phyloP scores from a whole-genome alignment of 2,329 filamentous ascomycete genomes.

The Coniochaeta hoffmannii region DNA sequence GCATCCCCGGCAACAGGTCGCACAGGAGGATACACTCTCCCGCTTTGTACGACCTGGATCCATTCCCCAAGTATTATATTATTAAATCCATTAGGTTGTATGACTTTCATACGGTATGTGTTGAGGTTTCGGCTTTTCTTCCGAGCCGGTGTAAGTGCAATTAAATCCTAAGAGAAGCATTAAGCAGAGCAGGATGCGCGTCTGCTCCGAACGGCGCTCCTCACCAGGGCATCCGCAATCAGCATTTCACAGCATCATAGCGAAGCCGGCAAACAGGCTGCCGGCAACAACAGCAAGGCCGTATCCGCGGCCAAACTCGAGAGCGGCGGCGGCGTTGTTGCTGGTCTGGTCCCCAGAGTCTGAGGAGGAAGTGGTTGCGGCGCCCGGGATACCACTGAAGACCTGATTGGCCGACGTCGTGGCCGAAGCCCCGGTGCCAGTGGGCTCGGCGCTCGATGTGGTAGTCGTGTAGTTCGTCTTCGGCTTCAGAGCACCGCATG shows the following conservation, averaged over 20 bases:
- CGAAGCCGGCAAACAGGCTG: slow-evolving; percentile 20
- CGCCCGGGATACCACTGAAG: slow-evolving; percentile 24
- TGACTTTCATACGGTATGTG: neutral
- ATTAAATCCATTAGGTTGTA: neutral
- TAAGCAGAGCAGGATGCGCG: neutral
- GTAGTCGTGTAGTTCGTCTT: slow-evolving; percentile 49
- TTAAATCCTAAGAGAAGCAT: neutral
- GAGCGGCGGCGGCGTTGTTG: slow-evolving; percentile 9
- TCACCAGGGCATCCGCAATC: neutral
- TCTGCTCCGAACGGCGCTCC: neutral
- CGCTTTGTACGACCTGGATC: neutral
- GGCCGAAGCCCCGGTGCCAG: slow-evolving; percentile 29
- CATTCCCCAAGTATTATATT: neutral
- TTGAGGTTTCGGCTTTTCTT: neutral
- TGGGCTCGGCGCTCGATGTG: slow-evolving; percentile 24
- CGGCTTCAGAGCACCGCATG: slow-evolving; percentile 64
- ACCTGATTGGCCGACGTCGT: slow-evolving; percentile 24
- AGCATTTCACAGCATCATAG: slow-evolving; percentile 33
- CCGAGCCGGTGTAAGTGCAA: neutral
- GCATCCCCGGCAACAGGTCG: neutral
- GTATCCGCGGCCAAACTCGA: slow-evolving; percentile 24
- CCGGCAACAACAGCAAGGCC: slow-evolving; percentile 15
- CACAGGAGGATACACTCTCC: neutral
- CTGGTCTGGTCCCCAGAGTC: neutral
- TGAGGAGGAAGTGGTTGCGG: slow-evolving; percentile 4